Evolutionary conservation across 768 basidiomycete genomes (phyloP), one percentile per base, ranked within the genome.

Genomic region (Trametes cubensis): DNA sequence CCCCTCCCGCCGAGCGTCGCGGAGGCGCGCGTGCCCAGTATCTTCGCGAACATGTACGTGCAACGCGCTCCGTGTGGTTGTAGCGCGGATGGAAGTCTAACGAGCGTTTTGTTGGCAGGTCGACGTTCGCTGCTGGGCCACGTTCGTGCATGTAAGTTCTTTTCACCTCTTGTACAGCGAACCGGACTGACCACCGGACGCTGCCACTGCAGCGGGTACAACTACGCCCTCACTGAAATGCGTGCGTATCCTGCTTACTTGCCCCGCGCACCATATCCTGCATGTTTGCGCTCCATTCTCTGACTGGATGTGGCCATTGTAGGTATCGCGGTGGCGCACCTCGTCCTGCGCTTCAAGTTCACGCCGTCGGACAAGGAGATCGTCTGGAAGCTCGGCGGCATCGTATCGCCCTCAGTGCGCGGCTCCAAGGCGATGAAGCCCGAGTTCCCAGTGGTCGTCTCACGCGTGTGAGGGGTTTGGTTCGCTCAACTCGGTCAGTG

Each of bases 1-100:
- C 51, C 50, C 10, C 51, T 64, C 15, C 60, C 66, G 13, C 14
- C 46, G 45, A n/a, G 44, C 26, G 55, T 67, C 20, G 50, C 48
- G 10, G 51, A 54, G 15, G 62, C 62, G 7, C 40, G 34, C 28
- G 44, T 63, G 20, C 62, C 62, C 7, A 53, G 62, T 13, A 46
- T 63, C 15, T 63, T 59, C 28, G 55, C 57, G 13, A 44, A 61
- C 34, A n/a, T 61, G 64, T 60, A 47, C n/a, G 55, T 55, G 14
- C 28, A 28, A 7, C 7, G 28, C 28, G 28, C 4, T 28, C 7
- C 28, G 7, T 28, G 28, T 3, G n/a, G 28, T 28, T 28, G 28
- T 28, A 28, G 28, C 7, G 28, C 4, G 28, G 7, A 7, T 28
- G 28, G 28, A 7, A 7, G 2, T 7, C 11, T 34, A 10, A 34